Conservation (phyloP, 768 basidiomycete genomes). For the Cyclocybe cylindracea region DNA sequence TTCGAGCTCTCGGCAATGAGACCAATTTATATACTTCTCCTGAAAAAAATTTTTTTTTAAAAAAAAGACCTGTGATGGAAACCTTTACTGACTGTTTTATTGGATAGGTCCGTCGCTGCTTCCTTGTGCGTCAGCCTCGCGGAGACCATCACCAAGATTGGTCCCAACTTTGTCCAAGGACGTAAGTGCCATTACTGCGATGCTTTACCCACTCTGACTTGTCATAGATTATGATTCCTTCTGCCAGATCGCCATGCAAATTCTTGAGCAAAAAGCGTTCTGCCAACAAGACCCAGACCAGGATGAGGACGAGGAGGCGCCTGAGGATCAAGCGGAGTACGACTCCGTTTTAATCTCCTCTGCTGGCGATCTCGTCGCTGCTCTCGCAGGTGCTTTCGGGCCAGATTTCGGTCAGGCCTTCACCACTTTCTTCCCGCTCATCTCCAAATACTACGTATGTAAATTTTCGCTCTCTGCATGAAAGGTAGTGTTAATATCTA, state of each 20-base stretch:
- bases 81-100: slow-evolving; percentile 19
- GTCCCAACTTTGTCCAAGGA: slow-evolving; percentile 80
- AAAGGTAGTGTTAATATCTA: not conserved
- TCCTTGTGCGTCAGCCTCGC: slow-evolving; percentile 86
- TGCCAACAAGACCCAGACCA: slow-evolving; percentile 97
- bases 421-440: slow-evolving; percentile 82
- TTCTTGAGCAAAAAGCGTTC: slow-evolving; percentile 91
- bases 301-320: slow-evolving; percentile 82
- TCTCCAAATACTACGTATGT: slow-evolving; percentile 90
- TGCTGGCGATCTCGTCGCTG: slow-evolving; percentile 91
- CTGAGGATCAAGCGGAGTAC: slow-evolving; percentile 92
- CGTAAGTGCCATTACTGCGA: slow-evolving; percentile 45
- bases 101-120: slow-evolving; percentile 78
- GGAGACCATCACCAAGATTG: slow-evolving; percentile 90
- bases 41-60: slow-evolving; percentile 30
- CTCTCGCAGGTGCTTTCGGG: slow-evolving; percentile 85
- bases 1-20: slow-evolving; percentile 70
- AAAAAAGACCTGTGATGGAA: slow-evolving; percentile 8
- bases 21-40: slow-evolving; percentile 38
- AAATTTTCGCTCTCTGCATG: not conserved
- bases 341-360: slow-evolving; percentile 94
- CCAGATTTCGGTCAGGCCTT: slow-evolving; percentile 83
- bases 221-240: slow-evolving; percentile 69
- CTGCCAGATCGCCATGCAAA: slow-evolving; percentile 78
- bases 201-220: slow-evolving; percentile 1